phyloP scores from a whole-genome alignment of 768 basidiomycete species.

The Hygrocybe coccinea region DNA sequence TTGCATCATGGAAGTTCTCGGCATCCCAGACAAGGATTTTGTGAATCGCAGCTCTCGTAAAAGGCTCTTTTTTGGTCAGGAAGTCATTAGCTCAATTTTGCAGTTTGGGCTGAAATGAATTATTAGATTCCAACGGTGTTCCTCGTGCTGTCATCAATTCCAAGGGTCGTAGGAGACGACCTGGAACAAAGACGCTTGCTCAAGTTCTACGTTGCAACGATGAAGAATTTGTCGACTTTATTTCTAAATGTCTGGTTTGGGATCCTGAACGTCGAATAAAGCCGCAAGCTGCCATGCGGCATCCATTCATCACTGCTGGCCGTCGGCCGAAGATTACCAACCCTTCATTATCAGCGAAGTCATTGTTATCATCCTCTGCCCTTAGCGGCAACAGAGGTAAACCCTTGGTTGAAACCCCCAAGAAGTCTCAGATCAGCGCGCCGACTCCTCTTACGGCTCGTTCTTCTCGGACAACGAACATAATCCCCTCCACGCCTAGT shows the following conservation, averaged over 20 bases:
- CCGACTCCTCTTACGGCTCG: constrained; percentile 85
- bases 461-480: constrained; percentile 49
- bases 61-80: constrained; percentile 91
- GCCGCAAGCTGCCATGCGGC: constrained; percentile 86
- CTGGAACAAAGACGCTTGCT: constrained; percentile 84
- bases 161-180: constrained; percentile 88
- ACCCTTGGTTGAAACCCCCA: constrained; percentile 62
- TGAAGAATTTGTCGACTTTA: constrained; percentile 94
- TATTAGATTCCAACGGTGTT: constrained; percentile 81
- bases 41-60: constrained; percentile 90
- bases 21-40: constrained; percentile 91
- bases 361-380: constrained; percentile 55
- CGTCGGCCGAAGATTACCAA: constrained; percentile 45
- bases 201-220: constrained; percentile 90
- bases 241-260: constrained; percentile 95
- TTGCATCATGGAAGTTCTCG: constrained; percentile 99
- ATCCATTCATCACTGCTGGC: constrained; percentile 78
- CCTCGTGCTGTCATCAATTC: constrained; percentile 94
- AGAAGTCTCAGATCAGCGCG: constrained; percentile 85
- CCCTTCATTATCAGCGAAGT: constrained; percentile 45
- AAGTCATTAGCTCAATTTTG: not conserved
- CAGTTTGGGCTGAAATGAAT: constrained; percentile 3
- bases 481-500: constrained; percentile 55
- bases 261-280: constrained; percentile 95
- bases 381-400: constrained; percentile 52